Conservation (phyloP, 2,329 filamentous ascomycete genomes). For the Aspergillus quadrilineatus region DNA sequence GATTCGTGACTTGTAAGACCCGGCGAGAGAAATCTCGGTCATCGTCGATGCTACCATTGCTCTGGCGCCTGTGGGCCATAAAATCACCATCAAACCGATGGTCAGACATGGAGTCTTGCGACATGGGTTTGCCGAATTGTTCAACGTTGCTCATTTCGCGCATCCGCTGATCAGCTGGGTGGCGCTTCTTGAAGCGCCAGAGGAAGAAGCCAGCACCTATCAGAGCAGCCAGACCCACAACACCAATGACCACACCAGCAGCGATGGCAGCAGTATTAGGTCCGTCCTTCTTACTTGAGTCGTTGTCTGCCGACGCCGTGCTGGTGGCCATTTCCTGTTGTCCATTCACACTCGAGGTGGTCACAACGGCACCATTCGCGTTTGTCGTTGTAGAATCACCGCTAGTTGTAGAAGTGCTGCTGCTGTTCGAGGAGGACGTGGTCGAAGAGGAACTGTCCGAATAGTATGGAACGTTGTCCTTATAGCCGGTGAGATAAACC, state of each 20-base stretch:
- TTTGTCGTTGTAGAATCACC: conserved; percentile 27
- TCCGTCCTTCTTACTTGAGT: conserved; percentile 26
- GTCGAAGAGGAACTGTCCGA: conserved; percentile 22
- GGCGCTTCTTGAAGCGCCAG: conserved; percentile 71
- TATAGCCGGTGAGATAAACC: conserved; percentile 53
- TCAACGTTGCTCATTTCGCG: conserved; percentile 76
- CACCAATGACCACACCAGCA: conserved; percentile 81
- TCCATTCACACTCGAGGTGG: conserved; percentile 18
- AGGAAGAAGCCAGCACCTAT: conserved; percentile 71
- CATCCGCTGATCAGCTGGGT: conserved; percentile 79
- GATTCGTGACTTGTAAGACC: conserved; percentile 69
- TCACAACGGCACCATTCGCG: conserved; percentile 21
- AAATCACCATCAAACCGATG: conserved; percentile 80
- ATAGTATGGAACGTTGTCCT: conserved; percentile 35
- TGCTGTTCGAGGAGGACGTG: conserved; percentile 22
- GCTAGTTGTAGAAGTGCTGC: conserved; percentile 40
- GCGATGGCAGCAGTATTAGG: conserved; percentile 82
- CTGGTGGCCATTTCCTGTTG: conserved; percentile 39
- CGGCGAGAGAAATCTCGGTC: conserved; percentile 95
- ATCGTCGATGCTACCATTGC: conserved; percentile 93
- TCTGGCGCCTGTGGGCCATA: conserved; percentile 79
- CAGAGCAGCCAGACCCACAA: conserved; percentile 66
- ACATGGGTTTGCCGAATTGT: conserved; percentile 62
- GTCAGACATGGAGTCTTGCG: conserved; percentile 71
- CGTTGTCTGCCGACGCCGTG: conserved; percentile 26